These are phyloP conservation scores for Aspergillus novoparasiticus DNA, from an alignment of 2,329 filamentous ascomycete genomes.

Conservation along the genomic window DNA sequence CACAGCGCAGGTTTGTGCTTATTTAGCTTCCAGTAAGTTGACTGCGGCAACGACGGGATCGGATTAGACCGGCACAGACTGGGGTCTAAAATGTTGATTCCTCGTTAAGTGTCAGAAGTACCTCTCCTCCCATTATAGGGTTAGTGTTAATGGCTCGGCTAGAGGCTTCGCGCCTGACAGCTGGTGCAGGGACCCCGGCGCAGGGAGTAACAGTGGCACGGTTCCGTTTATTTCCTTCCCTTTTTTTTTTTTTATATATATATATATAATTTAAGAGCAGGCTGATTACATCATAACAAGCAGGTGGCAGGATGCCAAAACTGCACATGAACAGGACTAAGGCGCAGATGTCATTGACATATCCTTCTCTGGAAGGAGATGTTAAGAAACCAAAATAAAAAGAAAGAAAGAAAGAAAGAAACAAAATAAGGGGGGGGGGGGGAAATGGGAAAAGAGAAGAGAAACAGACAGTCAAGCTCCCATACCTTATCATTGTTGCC, in stretches of 20 bases:
- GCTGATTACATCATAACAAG: neutral
- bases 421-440: too few relatives aligned
- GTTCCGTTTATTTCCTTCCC: too few relatives aligned
- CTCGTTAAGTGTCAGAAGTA: neutral
- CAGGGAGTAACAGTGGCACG: too few relatives aligned
- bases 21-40: neutral
- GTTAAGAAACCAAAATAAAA: too few relatives aligned
- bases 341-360: too few relatives aligned
- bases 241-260: too few relatives aligned
- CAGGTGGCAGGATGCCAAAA: neutral
- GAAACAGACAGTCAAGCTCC: neutral
- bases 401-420: too few relatives aligned
- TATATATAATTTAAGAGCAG: too few relatives aligned
- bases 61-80: neutral
- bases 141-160: neutral
- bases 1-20: neutral
- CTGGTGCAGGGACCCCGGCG: neutral
- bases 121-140: neutral
- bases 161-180: neutral
- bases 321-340: neutral
- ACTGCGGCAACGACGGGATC: neutral
- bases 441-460: neutral
- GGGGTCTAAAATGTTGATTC: neutral
- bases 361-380: neutral
- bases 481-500: neutral